Conservation (phyloP, 2,329 filamentous ascomycete genomes). For the Aspergillus niger region DNA sequence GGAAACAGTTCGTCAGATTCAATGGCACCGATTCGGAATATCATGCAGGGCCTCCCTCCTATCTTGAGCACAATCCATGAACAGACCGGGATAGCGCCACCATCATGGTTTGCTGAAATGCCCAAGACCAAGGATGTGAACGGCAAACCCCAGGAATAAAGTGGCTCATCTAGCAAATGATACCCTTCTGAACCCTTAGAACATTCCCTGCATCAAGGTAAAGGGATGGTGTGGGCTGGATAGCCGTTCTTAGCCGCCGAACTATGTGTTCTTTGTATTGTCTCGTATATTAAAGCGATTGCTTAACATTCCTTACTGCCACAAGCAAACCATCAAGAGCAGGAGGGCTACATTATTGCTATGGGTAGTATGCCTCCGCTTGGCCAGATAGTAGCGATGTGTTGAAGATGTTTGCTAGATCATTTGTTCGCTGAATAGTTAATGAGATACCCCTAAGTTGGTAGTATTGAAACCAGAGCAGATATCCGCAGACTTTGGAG, state of each 20-base stretch:
- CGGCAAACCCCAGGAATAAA: background rate
- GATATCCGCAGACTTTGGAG: too few relatives aligned
- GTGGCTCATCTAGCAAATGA: background rate
- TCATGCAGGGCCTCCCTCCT: constrained; percentile 82
- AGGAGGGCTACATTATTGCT: too few relatives aligned
- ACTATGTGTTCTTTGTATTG: too few relatives aligned
- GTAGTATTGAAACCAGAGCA: too few relatives aligned
- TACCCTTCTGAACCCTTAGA: background rate
- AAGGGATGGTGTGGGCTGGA: background rate
- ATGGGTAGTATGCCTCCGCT: too few relatives aligned
- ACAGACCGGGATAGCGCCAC: constrained; percentile 80
- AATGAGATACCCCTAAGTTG: too few relatives aligned
- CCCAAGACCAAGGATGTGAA: constrained; percentile 28
- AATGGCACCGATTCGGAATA: constrained; percentile 69
- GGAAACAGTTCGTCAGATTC: constrained; percentile 54
- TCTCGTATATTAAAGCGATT: too few relatives aligned
- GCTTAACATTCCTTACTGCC: too few relatives aligned
- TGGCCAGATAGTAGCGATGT: too few relatives aligned
- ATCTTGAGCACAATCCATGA: constrained; percentile 84
- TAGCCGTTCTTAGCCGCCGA: background rate
- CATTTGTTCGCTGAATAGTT: too few relatives aligned
- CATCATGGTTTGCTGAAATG: constrained; percentile 68
- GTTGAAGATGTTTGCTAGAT: too few relatives aligned
- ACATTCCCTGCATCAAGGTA: background rate
- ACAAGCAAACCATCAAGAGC: too few relatives aligned